Percentiles rank a stretch among this genome's conserved stretches.
Conservation (phyloP, 2,329 filamentous ascomycete genomes). For the Reticulascus tulasneorum region DNA sequence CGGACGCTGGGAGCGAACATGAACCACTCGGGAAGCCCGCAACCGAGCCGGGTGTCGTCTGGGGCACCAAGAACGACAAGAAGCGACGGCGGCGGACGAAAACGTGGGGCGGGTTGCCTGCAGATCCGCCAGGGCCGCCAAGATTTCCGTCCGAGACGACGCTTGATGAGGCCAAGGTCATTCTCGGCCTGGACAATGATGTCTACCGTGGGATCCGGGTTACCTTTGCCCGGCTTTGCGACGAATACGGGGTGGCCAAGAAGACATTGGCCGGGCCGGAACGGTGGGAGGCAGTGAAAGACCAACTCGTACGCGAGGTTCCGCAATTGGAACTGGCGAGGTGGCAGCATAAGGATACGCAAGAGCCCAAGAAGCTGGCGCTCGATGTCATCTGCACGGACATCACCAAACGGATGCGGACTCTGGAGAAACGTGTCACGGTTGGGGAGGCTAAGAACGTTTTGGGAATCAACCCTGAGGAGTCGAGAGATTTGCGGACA, state of each 20-base stretch:
- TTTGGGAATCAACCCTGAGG: slow-evolving; percentile 38
- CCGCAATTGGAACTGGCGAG: slow-evolving; percentile 61
- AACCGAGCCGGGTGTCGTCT: not conserved
- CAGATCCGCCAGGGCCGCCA: slow-evolving; percentile 63
- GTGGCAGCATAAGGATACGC: slow-evolving; percentile 51
- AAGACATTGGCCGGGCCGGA: slow-evolving; percentile 73
- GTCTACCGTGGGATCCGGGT: slow-evolving; percentile 63
- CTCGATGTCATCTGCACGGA: slow-evolving; percentile 78
- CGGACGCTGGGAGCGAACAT: slow-evolving; percentile 10
- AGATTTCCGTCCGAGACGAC: slow-evolving; percentile 81
- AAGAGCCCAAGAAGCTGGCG: slow-evolving; percentile 62
- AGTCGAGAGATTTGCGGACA: slow-evolving; percentile 57
- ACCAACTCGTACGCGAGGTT: slow-evolving; percentile 60
- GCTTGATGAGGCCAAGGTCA: slow-evolving; percentile 71
- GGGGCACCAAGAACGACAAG: slow-evolving; percentile 5
- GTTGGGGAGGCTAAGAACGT: slow-evolving; percentile 70
- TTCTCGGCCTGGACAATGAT: slow-evolving; percentile 59
- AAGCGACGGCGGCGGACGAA: slow-evolving; percentile 11
- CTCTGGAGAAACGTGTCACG: slow-evolving; percentile 62
- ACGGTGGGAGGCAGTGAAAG: slow-evolving; percentile 69
- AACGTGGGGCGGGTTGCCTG: slow-evolving; percentile 41
- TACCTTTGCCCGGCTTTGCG: slow-evolving; percentile 67
- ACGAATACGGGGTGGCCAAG: slow-evolving; percentile 63
- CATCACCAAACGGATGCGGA: slow-evolving; percentile 74
- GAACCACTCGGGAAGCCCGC: slow-evolving; percentile 1